Evolutionary conservation across 2,329 filamentous ascomycete genomes (phyloP).

Genomic region (Metarhizium robertsii): DNA sequence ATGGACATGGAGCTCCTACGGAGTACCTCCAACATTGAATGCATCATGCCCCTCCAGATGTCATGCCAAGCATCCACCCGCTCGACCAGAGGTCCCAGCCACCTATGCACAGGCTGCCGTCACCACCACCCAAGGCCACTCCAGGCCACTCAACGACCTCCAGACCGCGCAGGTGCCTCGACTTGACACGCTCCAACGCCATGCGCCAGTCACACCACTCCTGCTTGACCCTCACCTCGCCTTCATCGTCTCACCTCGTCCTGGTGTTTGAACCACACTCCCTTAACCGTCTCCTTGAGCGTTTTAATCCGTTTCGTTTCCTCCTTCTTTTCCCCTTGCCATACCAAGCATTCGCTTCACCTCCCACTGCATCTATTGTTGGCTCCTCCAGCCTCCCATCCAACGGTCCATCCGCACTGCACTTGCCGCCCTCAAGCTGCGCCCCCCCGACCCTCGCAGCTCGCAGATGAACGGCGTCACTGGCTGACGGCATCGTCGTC

Average conservation of each 20-base stretch:
- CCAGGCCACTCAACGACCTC: too few species aligned
- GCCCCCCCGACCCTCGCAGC: not conserved
- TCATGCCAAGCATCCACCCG: too few species aligned
- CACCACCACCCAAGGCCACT: too few species aligned
- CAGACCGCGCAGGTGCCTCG: too few species aligned
- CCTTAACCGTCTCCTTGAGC: not conserved
- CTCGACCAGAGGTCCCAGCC: too few species aligned
- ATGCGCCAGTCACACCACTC: not conserved
- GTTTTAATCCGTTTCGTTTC: not conserved
- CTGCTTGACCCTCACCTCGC: not conserved
- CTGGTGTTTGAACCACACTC: not conserved
- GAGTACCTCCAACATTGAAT: too few species aligned
- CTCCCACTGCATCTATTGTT: not conserved
- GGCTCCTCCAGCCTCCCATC: not conserved
- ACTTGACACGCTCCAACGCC: too few species aligned
- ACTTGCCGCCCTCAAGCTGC: not conserved
- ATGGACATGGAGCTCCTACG: too few species aligned
- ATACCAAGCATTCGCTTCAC: not conserved
- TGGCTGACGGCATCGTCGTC: conserved; percentile 6
- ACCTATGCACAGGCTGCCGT: too few species aligned
- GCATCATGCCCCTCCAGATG: too few species aligned
- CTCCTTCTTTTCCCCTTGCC: too few species aligned
- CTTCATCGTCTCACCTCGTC: not conserved
- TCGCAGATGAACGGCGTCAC: conserved; percentile 5
- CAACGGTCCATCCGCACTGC: not conserved